Evolutionary conservation across 2,329 filamentous ascomycete genomes (phyloP).

Genomic region (Alternaria viburni): DNA sequence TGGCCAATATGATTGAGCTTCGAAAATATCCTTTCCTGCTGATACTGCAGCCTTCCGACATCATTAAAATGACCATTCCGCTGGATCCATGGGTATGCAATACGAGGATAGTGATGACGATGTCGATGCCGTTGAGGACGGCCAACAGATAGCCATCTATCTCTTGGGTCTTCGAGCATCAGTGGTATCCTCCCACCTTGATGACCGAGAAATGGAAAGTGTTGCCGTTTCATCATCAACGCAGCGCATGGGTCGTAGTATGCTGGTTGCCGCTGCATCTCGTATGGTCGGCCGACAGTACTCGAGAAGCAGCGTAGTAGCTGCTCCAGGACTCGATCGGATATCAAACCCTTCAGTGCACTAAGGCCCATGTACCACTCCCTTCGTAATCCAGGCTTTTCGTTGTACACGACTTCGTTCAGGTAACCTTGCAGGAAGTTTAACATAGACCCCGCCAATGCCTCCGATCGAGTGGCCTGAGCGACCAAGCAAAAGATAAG

Average conservation of each 20-base stretch:
- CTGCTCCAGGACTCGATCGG: not conserved
- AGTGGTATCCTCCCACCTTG: not conserved
- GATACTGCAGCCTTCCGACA: not conserved
- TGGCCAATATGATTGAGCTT: slow-evolving; percentile 2
- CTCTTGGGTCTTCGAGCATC: not conserved
- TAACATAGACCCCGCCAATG: not conserved
- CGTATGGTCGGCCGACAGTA: not conserved
- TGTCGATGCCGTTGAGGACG: not conserved
- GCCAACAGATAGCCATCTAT: not conserved
- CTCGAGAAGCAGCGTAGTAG: not conserved
- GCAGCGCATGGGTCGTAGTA: not conserved
- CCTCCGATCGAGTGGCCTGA: not conserved
- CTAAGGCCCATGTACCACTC: not conserved
- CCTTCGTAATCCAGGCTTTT: not conserved
- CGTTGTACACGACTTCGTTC: not conserved
- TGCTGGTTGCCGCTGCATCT: not conserved
- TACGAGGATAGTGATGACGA: not conserved
- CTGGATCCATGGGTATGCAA: not conserved
- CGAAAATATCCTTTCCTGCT: slow-evolving; percentile 4
- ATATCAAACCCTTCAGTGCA: not conserved
- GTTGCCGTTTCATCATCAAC: not conserved
- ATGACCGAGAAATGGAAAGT: not conserved
- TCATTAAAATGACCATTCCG: not conserved
- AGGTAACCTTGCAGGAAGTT: not conserved
- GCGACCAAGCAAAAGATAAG: not conserved